A percentile compares a stretch with the other conserved stretches of the same genome.
Conservation (phyloP, 495 filamentous ascomycete genomes). For the Penicillium silybi region DNA sequence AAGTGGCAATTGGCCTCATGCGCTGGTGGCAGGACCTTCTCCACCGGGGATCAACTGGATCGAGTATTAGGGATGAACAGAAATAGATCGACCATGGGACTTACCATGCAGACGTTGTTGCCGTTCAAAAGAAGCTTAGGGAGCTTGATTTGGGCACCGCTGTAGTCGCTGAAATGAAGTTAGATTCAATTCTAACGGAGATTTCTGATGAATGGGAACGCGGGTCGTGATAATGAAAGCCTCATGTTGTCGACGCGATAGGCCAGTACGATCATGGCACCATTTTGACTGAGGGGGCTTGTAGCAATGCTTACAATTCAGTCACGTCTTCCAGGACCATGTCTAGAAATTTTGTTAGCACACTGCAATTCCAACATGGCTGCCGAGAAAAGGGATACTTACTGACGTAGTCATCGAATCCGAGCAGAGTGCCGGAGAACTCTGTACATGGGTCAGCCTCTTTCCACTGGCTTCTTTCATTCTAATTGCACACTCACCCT, state of each 20-base stretch:
- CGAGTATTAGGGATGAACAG: conserved; percentile 3
- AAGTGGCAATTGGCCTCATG: conserved; percentile 17
- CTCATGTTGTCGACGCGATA: background rate
- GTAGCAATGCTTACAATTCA: conserved; percentile 68
- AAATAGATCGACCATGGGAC: background rate
- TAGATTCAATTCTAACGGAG: conserved; percentile 9
- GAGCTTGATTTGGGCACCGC: conserved; percentile 78
- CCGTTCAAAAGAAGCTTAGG: conserved; percentile 95
- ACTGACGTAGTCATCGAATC: conserved; percentile 99
- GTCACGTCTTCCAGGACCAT: conserved; percentile 98
- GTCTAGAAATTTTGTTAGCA: conserved; percentile 51
- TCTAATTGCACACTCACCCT: conserved; percentile 52
- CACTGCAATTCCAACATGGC: background rate
- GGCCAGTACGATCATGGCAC: background rate
- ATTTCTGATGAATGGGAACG: no score
- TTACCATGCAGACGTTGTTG: conserved; percentile 99
- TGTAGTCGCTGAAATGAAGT: conserved; percentile 71
- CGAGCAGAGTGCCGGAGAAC: conserved; percentile 87
- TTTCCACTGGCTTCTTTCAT: background rate
- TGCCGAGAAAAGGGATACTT: conserved; percentile 44
- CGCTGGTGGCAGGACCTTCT: conserved; percentile 60
- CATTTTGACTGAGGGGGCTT: background rate
- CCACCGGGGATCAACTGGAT: conserved; percentile 80
- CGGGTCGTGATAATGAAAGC: background rate
- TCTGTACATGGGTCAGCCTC: conserved; percentile 51